A percentile compares a stretch with the other conserved stretches of the same genome.
Conservation (phyloP, 2,329 filamentous ascomycete species). For the Penicillium griseofulvum region DNA sequence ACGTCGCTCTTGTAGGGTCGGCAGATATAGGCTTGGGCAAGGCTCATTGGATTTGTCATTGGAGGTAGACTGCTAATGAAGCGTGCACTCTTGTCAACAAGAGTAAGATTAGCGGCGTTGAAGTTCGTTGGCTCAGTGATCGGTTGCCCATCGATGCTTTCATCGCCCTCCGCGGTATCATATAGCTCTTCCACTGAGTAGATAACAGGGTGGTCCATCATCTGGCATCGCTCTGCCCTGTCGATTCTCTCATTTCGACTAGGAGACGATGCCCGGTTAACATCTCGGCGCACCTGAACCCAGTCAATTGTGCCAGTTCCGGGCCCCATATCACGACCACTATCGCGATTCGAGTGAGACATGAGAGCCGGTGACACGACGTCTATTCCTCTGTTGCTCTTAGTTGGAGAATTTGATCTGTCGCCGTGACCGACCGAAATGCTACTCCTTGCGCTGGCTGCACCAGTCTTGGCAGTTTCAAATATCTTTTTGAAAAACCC, state of each 20-base stretch:
- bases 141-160: slow-evolving; percentile 78
- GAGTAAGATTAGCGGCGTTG: slow-evolving; percentile 69
- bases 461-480: slow-evolving; percentile 89
- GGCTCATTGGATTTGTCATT: slow-evolving; percentile 73
- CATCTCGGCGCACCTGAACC: slow-evolving; percentile 95
- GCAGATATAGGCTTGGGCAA: slow-evolving; percentile 90
- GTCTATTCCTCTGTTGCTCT: slow-evolving; percentile 45
- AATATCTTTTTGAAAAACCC: slow-evolving; percentile 96
- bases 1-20: slow-evolving; percentile 92
- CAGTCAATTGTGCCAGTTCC: slow-evolving; percentile 66
- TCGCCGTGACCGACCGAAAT: slow-evolving; percentile 61
- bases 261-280: slow-evolving; percentile 91
- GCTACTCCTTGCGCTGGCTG: slow-evolving; percentile 82
- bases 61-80: slow-evolving; percentile 83
- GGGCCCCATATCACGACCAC: slow-evolving; percentile 69
- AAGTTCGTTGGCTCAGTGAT: slow-evolving; percentile 83
- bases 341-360: slow-evolving; percentile 44
- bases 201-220: slow-evolving; percentile 87
- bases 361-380: slow-evolving; percentile 44
- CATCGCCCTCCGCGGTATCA: slow-evolving; percentile 82
- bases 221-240: slow-evolving; percentile 82
- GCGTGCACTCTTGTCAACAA: slow-evolving; percentile 93
- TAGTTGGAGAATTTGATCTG: slow-evolving; percentile 48
- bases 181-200: slow-evolving; percentile 87
- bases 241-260: slow-evolving; percentile 85